Conservation (phyloP, 2,329 filamentous ascomycete genomes). For the Cercospora sesami region DNA sequence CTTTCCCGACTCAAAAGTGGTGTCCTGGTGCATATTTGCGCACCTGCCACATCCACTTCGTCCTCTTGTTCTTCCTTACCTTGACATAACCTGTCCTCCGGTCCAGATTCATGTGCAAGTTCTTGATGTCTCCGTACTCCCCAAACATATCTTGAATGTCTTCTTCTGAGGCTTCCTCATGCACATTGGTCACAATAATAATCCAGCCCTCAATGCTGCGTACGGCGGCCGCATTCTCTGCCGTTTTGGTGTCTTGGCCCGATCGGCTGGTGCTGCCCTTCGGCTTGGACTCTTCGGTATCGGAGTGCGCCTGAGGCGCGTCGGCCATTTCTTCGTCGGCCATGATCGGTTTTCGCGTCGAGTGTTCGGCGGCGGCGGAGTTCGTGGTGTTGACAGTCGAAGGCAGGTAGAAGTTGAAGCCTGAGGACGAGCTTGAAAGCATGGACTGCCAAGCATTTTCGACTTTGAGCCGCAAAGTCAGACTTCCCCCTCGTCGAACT, state of each 20-base stretch:
- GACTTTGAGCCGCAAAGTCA: neutral
- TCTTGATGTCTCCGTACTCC: slow-evolving; percentile 85
- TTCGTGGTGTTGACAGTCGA: neutral
- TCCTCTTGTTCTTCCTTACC: slow-evolving; percentile 48
- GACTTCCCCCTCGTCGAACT: neutral
- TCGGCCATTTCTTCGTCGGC: slow-evolving; percentile 59
- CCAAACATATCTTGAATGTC: slow-evolving; percentile 77
- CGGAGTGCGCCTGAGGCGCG: slow-evolving; percentile 43
- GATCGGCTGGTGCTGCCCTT: slow-evolving; percentile 29
- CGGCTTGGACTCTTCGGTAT: slow-evolving; percentile 15
- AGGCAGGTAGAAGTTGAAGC: neutral
- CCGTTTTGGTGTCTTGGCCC: slow-evolving; percentile 66
- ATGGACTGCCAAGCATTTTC: slow-evolving; percentile 4
- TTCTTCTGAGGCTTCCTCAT: slow-evolving; percentile 84
- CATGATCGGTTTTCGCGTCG: slow-evolving; percentile 30
- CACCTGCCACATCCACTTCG: slow-evolving; percentile 9
- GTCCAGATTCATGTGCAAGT: slow-evolving; percentile 80
- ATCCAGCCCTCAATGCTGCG: slow-evolving; percentile 91
- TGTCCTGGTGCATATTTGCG: neutral
- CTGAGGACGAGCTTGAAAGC: neutral
- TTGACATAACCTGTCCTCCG: slow-evolving; percentile 83
- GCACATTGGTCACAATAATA: slow-evolving; percentile 80
- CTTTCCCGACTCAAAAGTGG: neutral
- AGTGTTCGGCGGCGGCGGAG: neutral
- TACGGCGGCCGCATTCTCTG: slow-evolving; percentile 73